Base-by-base conservation (phyloP, 1,284 basidiomycete species). In the Trichosporon ovoides region DNA sequence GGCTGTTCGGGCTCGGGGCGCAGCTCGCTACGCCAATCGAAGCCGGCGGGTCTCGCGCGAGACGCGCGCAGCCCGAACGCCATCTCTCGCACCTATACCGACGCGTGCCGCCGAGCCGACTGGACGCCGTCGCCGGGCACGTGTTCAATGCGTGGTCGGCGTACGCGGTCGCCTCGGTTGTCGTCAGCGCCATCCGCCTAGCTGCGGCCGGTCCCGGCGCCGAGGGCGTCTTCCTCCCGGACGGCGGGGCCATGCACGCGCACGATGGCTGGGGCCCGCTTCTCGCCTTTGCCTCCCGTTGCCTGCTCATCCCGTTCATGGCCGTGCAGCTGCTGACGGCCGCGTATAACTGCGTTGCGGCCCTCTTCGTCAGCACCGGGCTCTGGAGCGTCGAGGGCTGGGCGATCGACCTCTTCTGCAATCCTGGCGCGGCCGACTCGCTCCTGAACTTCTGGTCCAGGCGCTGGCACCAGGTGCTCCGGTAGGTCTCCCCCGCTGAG, bases 1-100 rank as follows among this genome's bases (percentile, higher is more conserved):
- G 43, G 3, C 43, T 48, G 9, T 48, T 48, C 43, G 43, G 43
- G 14, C 43, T 48, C 3, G 43, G 43, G 2, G 43, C 43, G 24
- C 43, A 48, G 24, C 43, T 48, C 43, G 43, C 16, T 22, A 48
- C 43, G 43, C 43, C 43, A 16, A 28, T 48, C 43, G 43, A 48
- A 9, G 22, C 22, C 14, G 5, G 24, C 2, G 43, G 43, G 3
- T 48, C 43, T 13, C 43, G 43, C 13, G 24, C 43, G 14, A 3
- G 7, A 5, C 43, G 43, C 28, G 43, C 43, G 14, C 24, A 24
- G 16, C 43, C 43, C 9, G 43, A 48, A 16, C 13, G 43, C 14
- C 43, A 48, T 10, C 43, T 48, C 24, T 31, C 24, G 16, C 43
- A 48, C 13, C 43, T 48, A 14, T 48, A 48, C 24, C 43, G 43